These are phyloP conservation scores for Colletotrichum lentis DNA, from an alignment of 2,329 filamentous ascomycete species.

Conservation along the genomic window DNA sequence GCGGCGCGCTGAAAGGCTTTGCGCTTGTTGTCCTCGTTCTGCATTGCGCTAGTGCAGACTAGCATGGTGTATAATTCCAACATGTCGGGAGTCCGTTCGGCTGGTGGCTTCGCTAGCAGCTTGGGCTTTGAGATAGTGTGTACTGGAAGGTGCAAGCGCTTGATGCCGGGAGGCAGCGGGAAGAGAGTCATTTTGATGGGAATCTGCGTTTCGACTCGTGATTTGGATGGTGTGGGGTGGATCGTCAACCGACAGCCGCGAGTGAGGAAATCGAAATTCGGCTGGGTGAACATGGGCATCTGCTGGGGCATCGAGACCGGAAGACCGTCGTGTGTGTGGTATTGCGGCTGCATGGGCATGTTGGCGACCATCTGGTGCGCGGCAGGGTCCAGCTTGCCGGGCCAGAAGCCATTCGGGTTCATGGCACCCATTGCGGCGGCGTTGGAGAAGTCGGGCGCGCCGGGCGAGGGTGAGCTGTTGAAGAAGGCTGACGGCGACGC, in stretches of 20 bases:
- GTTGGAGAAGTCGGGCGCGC: slow-evolving; percentile 51
- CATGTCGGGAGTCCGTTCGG: slow-evolving; percentile 73
- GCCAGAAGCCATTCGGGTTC: slow-evolving; percentile 49
- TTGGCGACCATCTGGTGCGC: slow-evolving; percentile 38
- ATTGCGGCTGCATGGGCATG: slow-evolving; percentile 29
- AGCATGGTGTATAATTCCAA: slow-evolving; percentile 82
- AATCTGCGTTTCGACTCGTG: slow-evolving; percentile 95
- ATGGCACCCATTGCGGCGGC: slow-evolving; percentile 37
- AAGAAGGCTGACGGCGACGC: slow-evolving; percentile 61
- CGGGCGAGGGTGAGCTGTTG: slow-evolving; percentile 57
- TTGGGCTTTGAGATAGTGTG: slow-evolving; percentile 96
- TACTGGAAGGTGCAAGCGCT: slow-evolving; percentile 83
- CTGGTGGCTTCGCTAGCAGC: slow-evolving; percentile 76
- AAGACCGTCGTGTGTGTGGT: slow-evolving; percentile 43
- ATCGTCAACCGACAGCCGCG: slow-evolving; percentile 62
- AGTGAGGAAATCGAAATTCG: slow-evolving; percentile 45
- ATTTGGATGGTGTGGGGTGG: slow-evolving; percentile 77
- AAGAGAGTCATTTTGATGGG: slow-evolving; percentile 83
- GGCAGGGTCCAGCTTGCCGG: slow-evolving; percentile 44
- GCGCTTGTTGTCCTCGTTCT: slow-evolving; percentile 70
- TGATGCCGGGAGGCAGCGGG: slow-evolving; percentile 77
- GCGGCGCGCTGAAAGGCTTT: slow-evolving; percentile 71
- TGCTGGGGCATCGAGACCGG: slow-evolving; percentile 45
- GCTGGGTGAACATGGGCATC: slow-evolving; percentile 42
- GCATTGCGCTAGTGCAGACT: slow-evolving; percentile 93